Evolutionary conservation across 805 yeast species (phyloP), one percentile per base, ranked within the genome.

Genomic region (Kockiozyma suomiensis): DNA sequence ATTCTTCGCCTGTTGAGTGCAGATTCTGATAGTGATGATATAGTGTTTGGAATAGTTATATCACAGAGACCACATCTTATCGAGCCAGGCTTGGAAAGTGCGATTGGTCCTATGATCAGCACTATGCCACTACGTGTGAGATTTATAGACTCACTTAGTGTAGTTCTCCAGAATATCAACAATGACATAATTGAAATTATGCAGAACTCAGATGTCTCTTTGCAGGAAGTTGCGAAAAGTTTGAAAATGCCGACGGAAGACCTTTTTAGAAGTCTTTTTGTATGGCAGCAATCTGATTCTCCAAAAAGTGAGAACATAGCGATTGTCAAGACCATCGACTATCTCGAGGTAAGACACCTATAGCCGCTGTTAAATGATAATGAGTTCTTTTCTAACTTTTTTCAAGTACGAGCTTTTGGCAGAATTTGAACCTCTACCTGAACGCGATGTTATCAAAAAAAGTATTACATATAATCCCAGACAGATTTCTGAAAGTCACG

Each of bases 11-110:
- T 10, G 3, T 23, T 56, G 3, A 30, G 28, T 8, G 28, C 40
- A 4, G 35, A 28, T 28, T 6, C 7, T 17, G 64, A 50, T 15
- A 28, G 21, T 5, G 35, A 15, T 3, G 70, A 66, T 25, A 57
- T 68, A 5, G 41, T 62, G 10, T 54, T 68, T 48, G 70, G 69
- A 4, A 50, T 49, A 15, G 66, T 66, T 25, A 43, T 62, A 3
- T 56, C 64, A 19, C 67, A 56, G 2, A 26, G 70, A 33, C 17
- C 55, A 12, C 32, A 19, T 2, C 50, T 58, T 23, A 58, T 51
- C 15, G 56, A 33, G 13, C 3, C 33, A 12, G 49, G 47, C 1
- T 21, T 47, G 12, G 57, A 54, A 17, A 23, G 28, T 3, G 56
- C 57, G 5, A 12, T 58, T 7, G 65, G 65, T 1, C 65, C 65